These are phyloP conservation scores for Cystobasidium slooffiae DNA, from an alignment of 1,284 basidiomycete species.

Conservation along the genomic window DNA sequence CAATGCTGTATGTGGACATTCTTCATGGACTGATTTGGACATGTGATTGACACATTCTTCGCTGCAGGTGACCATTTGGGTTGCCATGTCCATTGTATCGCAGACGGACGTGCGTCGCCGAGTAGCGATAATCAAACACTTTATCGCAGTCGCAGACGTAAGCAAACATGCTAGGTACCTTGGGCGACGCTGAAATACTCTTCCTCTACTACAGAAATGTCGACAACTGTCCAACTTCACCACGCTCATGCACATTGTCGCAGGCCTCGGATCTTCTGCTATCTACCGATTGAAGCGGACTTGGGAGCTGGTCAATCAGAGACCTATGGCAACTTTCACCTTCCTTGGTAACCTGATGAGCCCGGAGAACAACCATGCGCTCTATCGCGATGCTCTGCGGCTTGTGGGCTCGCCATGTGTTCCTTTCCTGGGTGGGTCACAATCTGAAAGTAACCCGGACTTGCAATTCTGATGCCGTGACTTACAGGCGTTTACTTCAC, in stretches of 20 bases:
- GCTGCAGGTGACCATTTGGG: constrained; percentile 79
- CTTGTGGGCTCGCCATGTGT: constrained; percentile 91
- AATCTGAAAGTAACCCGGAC: neutral
- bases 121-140: constrained; percentile 81
- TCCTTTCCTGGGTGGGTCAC: constrained; percentile 83
- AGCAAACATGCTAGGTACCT: constrained; percentile 55
- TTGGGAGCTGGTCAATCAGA: constrained; percentile 84
- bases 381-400: constrained; percentile 84
- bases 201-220: constrained; percentile 69
- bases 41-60: neutral
- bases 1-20: constrained; percentile 70
- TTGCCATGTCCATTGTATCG: constrained; percentile 82
- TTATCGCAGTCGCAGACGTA: constrained; percentile 91
- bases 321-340: constrained; percentile 53
- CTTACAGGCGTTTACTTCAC: constrained; percentile 86
- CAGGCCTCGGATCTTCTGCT: constrained; percentile 91
- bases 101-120: constrained; percentile 86
- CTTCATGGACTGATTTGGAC: no score
- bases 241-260: constrained; percentile 92
- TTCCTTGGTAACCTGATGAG: constrained; percentile 56
- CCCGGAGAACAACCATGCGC: constrained; percentile 81
- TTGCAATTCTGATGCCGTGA: neutral
- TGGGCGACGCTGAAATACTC: constrained; percentile 40
- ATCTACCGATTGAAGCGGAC: constrained; percentile 91
- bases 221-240: constrained; percentile 90